Percentiles rank a stretch among this genome's conserved stretches.
Conservation (phyloP, 192 early-diverging fungal species). For the Entomortierella beljakovae region DNA sequence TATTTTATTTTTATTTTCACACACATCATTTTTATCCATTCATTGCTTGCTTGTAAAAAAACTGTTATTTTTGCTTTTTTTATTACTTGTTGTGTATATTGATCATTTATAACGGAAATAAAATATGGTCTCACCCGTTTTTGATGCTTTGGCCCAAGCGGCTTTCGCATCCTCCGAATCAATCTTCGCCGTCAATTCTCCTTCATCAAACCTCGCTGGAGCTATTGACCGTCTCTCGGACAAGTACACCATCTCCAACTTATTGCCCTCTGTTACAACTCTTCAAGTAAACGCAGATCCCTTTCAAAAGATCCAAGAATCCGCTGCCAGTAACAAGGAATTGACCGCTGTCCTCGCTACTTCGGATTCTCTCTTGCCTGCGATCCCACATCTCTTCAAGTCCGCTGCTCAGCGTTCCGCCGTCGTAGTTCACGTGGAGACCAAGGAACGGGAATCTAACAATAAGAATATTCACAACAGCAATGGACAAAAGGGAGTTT, state of each 20-base stretch:
- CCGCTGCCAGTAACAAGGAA: conserved; percentile 29
- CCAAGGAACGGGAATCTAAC: conserved; percentile 56
- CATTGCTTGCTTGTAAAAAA: too few species aligned
- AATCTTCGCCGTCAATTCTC: conserved; percentile 42
- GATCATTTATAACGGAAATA: conserved; percentile 26
- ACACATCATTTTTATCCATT: too few species aligned
- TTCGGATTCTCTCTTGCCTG: conserved; percentile 53
- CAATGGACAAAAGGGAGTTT: conserved; percentile 15
- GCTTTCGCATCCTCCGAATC: conserved; percentile 50
- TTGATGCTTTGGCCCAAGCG: conserved; percentile 57
- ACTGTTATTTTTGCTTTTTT: conserved; percentile 18
- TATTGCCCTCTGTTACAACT: conserved; percentile 35
- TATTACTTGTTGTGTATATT: conserved; percentile 28
- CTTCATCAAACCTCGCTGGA: conserved; percentile 27
- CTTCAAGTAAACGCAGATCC: conserved; percentile 50
- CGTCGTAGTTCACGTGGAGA: conserved; percentile 66
- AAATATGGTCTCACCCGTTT: conserved; percentile 49
- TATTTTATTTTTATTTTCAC: conserved; percentile 1
- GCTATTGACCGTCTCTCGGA: conserved; percentile 39
- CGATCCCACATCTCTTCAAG: conserved; percentile 70
- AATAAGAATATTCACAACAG: not conserved
- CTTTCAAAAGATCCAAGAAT: conserved; percentile 39
- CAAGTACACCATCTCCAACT: conserved; percentile 51
- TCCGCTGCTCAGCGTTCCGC: conserved; percentile 58
- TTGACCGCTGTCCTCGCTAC: conserved; percentile 43